Conservation (phyloP, 495 filamentous ascomycete genomes). For the Amphirosellinia nigrospora region DNA sequence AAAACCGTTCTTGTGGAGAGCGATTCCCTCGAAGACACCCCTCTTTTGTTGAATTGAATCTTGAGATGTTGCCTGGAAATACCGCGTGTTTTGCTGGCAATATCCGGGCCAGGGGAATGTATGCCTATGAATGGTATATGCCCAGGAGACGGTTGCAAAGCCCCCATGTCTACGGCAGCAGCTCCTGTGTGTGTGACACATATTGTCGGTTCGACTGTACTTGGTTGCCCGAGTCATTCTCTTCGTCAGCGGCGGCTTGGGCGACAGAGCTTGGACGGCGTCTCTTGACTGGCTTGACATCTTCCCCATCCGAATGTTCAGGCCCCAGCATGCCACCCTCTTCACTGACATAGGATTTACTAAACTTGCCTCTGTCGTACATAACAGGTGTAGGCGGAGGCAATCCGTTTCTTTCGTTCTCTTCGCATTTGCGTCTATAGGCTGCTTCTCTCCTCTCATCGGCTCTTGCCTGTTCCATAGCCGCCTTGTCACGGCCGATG, state of each 20-base stretch:
- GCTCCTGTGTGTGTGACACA: conserved; percentile 56
- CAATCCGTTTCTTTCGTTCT: conserved; percentile 45
- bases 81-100: conserved; percentile 66
- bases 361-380: conserved; percentile 51
- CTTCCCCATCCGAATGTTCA: conserved; percentile 51
- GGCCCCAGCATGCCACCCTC: conserved; percentile 60
- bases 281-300: conserved; percentile 47
- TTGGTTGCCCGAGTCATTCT: conserved; percentile 39
- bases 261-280: conserved; percentile 39
- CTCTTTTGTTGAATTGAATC: conserved; percentile 80
- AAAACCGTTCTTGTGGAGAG: conserved; percentile 84
- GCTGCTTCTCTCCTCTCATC: conserved; percentile 48
- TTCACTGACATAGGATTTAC: conserved; percentile 60
- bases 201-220: conserved; percentile 53
- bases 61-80: conserved; percentile 88
- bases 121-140: conserved; percentile 80
- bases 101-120: conserved; percentile 69
- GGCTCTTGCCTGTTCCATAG: conserved; percentile 49
- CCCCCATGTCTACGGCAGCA: conserved; percentile 55
- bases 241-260: conserved; percentile 36
- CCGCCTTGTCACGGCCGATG: conserved; percentile 55
- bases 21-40: conserved; percentile 76
- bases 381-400: conserved; percentile 47
- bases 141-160: conserved; percentile 62
- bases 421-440: conserved; percentile 46